These are phyloP conservation scores for Paecilomyces niveus DNA, from an alignment of 2,329 filamentous ascomycete species.

Conservation along the genomic window DNA sequence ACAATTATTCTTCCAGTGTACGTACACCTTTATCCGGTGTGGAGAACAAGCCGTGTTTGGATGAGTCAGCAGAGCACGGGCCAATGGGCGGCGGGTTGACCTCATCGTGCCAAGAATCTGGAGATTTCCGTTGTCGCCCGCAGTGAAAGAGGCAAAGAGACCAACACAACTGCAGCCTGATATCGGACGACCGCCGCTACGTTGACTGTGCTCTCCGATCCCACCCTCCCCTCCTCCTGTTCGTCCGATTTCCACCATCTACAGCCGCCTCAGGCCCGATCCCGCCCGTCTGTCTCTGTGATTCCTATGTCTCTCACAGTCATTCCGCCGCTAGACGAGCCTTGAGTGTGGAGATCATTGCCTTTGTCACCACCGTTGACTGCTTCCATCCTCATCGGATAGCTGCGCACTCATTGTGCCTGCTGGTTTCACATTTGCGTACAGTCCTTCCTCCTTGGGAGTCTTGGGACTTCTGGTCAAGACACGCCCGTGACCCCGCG, in stretches of 20 bases:
- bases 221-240: neutral
- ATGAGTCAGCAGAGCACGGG: neutral
- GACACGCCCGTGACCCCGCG: neutral
- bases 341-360: neutral
- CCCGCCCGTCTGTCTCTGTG: too few relatives aligned
- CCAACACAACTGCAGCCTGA: neutral
- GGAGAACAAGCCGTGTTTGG: neutral
- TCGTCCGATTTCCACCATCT: neutral
- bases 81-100: neutral
- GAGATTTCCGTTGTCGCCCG: constrained; percentile 3
- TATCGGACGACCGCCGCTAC: neutral
- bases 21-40: neutral
- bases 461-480: neutral
- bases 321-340: neutral
- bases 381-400: neutral
- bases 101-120: constrained; percentile 4
- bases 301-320: neutral
- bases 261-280: too few relatives aligned
- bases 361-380: neutral
- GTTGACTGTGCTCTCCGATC: neutral
- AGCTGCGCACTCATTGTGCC: neutral
- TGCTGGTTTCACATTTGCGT: neutral
- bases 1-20: too few relatives aligned
- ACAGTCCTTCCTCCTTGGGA: neutral
- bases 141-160: neutral